phyloP scores from a whole-genome alignment of 257 asterid species.

The Jacaranda copaia region DNA sequence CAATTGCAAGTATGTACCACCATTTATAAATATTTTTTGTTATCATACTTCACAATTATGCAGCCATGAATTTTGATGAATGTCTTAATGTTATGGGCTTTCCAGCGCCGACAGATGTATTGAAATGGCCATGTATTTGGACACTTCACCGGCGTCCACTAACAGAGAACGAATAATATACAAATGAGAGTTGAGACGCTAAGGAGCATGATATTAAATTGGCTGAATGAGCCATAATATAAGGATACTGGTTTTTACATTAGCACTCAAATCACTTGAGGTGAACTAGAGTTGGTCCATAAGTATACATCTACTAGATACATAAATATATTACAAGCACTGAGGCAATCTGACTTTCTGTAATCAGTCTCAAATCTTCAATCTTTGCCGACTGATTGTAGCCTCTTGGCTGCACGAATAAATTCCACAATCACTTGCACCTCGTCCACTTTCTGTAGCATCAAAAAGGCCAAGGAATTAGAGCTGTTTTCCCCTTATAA shows the following conservation, averaged over 20 bases:
- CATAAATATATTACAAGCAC: slow-evolving; percentile 43
- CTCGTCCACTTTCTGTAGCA: slow-evolving; percentile 77
- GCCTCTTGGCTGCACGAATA: slow-evolving; percentile 73
- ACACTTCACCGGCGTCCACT: not conserved
- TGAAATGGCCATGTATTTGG: slow-evolving; percentile 4
- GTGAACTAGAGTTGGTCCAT: slow-evolving; percentile 51
- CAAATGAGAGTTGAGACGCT: not conserved
- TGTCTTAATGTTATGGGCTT: not conserved
- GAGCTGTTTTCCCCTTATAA: not conserved
- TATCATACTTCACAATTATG: too few relatives aligned
- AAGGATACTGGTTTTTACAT: slow-evolving; percentile 56
- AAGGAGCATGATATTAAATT: slow-evolving; percentile 12
- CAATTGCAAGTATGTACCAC: too few relatives aligned
- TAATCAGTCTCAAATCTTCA: slow-evolving; percentile 45
- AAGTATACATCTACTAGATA: slow-evolving; percentile 46
- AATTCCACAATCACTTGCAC: slow-evolving; percentile 79
- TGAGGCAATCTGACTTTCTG: slow-evolving; percentile 29
- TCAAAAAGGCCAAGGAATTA: slow-evolving; percentile 19
- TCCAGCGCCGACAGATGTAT: too few relatives aligned
- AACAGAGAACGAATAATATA: not conserved
- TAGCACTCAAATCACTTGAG: slow-evolving; percentile 57
- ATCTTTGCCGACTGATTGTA: slow-evolving; percentile 49
- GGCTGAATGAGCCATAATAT: slow-evolving; percentile 36
- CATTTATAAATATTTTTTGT: too few relatives aligned
- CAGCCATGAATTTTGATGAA: not conserved